Evolutionary conservation across 2,329 filamentous ascomycete species (phyloP), one percentile per base, ranked within the genome.

Genomic region (Cordyceps cicadae): DNA sequence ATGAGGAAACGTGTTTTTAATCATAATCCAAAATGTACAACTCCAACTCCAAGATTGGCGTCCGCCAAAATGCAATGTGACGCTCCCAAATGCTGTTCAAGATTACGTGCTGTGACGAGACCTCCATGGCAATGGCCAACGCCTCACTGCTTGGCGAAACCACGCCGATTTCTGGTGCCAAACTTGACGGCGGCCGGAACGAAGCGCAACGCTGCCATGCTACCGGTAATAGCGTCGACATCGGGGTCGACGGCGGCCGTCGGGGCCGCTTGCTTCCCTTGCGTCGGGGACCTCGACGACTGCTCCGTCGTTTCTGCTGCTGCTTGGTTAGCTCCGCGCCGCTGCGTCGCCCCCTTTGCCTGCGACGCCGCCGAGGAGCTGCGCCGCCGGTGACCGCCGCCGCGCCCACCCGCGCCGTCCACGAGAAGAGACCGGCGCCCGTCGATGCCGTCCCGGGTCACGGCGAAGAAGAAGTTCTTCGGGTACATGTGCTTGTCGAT

Each of bases 401-500:
- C 17, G 2, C 24, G 26, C 26, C 24, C 34, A 12, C 52, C 52
- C 19, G 9, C 26, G 12, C 75, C 72, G n/a, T 87, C 81, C 54
- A 84, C 78, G 14, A 97, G 78, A 74, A 99, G 85, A 19, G 91
- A 96, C 49, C 80, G 86, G 56, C 90, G 84, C 53, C 87, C 87
- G 69, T 97, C 93, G 63, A 97, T 89, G n/a, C 94, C 94, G 63
- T 90, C 86, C 65, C 92, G 90, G 3, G 95, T 88, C 57, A 97
- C 84, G 54, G 86, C 85, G 68, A 95, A 96, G 73, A 95, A 93
- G 75, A 92, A 96, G 68, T 90, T 89, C 70, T 84, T 86, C 12
- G 92, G 93, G 70, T 94, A 99, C 75, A 87, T 82, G 74, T 99
- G 94, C 76, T 96, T 97, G 77, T 96, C 92, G 66, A 96, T 90